Conservation (phyloP, 768 basidiomycete species). For the Rhodocollybia butyracea region DNA sequence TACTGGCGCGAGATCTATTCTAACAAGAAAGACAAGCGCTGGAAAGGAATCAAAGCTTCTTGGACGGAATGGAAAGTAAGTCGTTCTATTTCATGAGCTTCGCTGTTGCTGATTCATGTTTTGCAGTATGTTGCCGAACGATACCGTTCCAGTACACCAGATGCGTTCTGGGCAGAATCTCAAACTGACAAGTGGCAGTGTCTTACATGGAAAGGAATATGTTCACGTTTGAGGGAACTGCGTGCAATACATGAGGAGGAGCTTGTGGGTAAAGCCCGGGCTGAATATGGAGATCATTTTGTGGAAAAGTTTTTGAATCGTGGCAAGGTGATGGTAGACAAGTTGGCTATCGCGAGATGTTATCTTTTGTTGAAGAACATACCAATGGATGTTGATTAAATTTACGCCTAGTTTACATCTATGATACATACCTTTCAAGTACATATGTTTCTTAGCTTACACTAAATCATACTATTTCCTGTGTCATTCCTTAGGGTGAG, state of each 20-base stretch:
- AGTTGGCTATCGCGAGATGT: neutral
- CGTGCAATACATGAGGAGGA: neutral
- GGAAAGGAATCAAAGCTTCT: neutral
- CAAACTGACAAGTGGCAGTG: neutral
- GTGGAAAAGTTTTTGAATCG: neutral
- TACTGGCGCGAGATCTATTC: neutral
- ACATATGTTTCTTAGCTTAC: neutral
- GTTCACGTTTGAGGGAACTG: neutral
- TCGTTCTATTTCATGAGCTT: neutral
- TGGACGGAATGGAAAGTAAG: neutral
- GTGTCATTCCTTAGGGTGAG: too few species aligned
- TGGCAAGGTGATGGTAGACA: neutral
- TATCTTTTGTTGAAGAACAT: neutral
- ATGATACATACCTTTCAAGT: too few species aligned
- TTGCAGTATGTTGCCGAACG: slow-evolving; percentile 1
- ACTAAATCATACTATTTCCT: too few species aligned
- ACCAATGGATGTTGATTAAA: neutral
- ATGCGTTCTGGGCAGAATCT: neutral
- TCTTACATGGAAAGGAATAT: neutral
- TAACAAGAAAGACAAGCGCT: neutral
- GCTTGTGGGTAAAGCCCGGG: neutral
- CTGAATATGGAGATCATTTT: neutral
- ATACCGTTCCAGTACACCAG: neutral
- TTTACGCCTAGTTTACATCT: neutral
- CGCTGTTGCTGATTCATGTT: neutral